Evolutionary conservation across 2,329 filamentous ascomycete genomes (phyloP).

Genomic region (Atkinsonella texensis): DNA sequence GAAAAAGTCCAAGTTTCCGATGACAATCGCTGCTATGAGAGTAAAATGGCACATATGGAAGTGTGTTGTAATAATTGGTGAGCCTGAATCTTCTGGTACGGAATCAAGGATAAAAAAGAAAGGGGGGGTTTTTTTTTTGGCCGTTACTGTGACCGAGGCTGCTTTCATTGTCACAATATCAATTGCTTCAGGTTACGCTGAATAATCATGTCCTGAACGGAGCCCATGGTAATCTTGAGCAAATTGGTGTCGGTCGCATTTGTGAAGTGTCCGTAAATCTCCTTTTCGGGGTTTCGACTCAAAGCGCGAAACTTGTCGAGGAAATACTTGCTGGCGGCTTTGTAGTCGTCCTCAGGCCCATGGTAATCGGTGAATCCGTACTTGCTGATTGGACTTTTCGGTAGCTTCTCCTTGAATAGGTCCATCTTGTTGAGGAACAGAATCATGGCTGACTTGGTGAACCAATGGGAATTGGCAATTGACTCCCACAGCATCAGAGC

Average conservation of each 20-base stretch:
- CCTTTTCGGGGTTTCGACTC: constrained; percentile 55
- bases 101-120: neutral
- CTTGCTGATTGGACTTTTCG: constrained; percentile 56
- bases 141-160: neutral
- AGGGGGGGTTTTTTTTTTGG: neutral
- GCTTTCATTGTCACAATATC: constrained; percentile 31
- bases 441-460: constrained; percentile 68
- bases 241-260: constrained; percentile 58
- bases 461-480: constrained; percentile 78
- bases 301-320: constrained; percentile 69
- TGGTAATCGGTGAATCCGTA: constrained; percentile 71
- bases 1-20: neutral
- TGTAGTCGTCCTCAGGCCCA: constrained; percentile 58
- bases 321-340: constrained; percentile 69
- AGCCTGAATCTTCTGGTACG: neutral
- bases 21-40: neutral
- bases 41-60: neutral
- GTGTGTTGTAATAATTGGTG: neutral
- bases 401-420: constrained; percentile 67
- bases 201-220: constrained; percentile 80
- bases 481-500: constrained; percentile 80
- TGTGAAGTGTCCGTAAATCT: constrained; percentile 51
- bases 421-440: constrained; percentile 85
- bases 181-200: constrained; percentile 72
- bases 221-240: constrained; percentile 76